These are phyloP conservation scores for Volutella citrinella DNA, from an alignment of 2,329 filamentous ascomycete species.

Conservation along the genomic window DNA sequence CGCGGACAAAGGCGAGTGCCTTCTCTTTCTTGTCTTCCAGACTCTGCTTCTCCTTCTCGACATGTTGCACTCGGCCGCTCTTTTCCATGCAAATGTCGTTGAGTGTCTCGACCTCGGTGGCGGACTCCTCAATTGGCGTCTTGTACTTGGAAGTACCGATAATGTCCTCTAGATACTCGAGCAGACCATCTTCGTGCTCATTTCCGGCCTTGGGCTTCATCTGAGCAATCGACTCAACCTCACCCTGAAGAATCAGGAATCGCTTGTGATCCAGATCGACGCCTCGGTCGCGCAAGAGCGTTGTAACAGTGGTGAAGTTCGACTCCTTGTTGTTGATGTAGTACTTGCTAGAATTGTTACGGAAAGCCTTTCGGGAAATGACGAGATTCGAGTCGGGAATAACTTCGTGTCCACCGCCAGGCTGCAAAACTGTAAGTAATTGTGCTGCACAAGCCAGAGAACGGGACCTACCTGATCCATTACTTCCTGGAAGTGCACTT, in stretches of 20 bases:
- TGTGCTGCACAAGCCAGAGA: too few species aligned
- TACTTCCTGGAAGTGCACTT: conserved; percentile 94
- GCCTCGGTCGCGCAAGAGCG: conserved; percentile 78
- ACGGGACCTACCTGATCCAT: conserved; percentile 65
- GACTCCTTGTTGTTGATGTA: conserved; percentile 90
- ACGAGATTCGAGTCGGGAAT: conserved; percentile 82
- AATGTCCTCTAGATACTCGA: conserved; percentile 97
- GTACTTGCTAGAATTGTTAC: conserved; percentile 97
- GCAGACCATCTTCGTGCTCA: conserved; percentile 91
- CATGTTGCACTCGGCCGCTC: conserved; percentile 90
- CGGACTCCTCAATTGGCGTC: conserved; percentile 90
- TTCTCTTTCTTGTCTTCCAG: conserved; percentile 97
- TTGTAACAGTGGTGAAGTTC: conserved; percentile 89
- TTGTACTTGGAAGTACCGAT: conserved; percentile 99
- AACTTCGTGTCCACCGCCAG: conserved; percentile 69
- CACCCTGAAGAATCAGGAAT: conserved; percentile 94
- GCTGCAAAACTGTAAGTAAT: conserved; percentile 42
- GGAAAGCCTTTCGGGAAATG: conserved; percentile 90
- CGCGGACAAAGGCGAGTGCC: conserved; percentile 80
- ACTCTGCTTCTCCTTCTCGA: conserved; percentile 92
- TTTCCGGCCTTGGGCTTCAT: conserved; percentile 97
- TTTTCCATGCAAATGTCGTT: conserved; percentile 97
- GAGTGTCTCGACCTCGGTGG: conserved; percentile 81
- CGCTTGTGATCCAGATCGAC: conserved; percentile 98
- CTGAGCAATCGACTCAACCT: conserved; percentile 97